Evolutionary conservation across 1,139 yeast genomes (phyloP).

Genomic region (Hansenula lynferdii): DNA sequence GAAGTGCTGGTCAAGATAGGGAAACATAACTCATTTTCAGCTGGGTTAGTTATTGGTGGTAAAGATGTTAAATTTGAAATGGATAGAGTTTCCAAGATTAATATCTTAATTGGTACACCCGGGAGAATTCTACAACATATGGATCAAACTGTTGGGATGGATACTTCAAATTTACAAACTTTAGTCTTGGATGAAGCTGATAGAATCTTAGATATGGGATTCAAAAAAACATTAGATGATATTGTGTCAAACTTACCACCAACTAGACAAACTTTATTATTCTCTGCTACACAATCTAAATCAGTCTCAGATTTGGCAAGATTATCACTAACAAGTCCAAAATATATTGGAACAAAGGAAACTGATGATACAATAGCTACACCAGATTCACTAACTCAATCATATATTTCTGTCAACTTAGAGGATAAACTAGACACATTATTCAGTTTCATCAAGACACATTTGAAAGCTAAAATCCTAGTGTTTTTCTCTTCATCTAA

Average conservation of each 20-base stretch:
- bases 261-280: constrained; percentile 81
- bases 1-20: constrained; percentile 89
- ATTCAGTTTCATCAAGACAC: constrained; percentile 89
- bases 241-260: constrained; percentile 81
- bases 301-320: constrained; percentile 86
- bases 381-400: constrained; percentile 83
- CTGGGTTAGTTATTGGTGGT: constrained; percentile 96
- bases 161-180: constrained; percentile 71
- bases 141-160: constrained; percentile 90
- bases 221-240: constrained; percentile 81
- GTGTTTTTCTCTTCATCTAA: constrained; percentile 92
- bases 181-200: constrained; percentile 95
- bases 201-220: constrained; percentile 95
- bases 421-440: constrained; percentile 81
- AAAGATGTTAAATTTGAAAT: constrained; percentile 86
- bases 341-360: constrained; percentile 56
- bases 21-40: constrained; percentile 72
- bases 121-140: constrained; percentile 93
- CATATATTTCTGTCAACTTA: constrained; percentile 64
- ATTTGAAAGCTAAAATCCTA: constrained; percentile 75
- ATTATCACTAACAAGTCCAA: constrained; percentile 76
- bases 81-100: constrained; percentile 79
- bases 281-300: constrained; percentile 92
- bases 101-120: constrained; percentile 92
- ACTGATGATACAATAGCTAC: constrained; percentile 52